phyloP scores from a whole-genome alignment of 495 filamentous ascomycete genomes.

The Aspergillus nanangensis region DNA sequence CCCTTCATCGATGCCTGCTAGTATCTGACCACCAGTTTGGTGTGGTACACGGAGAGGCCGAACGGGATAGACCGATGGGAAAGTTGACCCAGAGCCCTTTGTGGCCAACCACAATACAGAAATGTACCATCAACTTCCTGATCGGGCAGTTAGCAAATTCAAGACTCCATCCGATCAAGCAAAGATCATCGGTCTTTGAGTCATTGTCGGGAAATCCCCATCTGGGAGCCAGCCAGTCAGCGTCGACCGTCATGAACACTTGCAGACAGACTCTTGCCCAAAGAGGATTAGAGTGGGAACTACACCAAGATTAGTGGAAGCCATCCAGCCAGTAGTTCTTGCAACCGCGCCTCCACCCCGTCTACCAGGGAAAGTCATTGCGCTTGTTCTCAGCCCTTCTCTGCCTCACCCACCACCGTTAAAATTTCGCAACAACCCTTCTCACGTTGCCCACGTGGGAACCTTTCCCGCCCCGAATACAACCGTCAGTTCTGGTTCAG shows the following conservation, averaged over 20 bases:
- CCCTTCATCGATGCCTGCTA: too few species aligned
- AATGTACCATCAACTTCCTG: slow-evolving; percentile 7
- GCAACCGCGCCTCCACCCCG: neutral
- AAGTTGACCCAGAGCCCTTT: too few species aligned
- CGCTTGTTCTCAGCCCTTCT: too few species aligned
- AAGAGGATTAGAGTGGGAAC: slow-evolving; percentile 4
- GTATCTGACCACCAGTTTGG: too few species aligned
- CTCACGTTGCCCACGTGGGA: neutral
- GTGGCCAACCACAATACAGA: neutral
- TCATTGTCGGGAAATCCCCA: slow-evolving; percentile 12
- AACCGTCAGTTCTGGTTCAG: slow-evolving; percentile 5
- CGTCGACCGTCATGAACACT: slow-evolving; percentile 3
- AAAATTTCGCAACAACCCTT: neutral
- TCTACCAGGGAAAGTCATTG: too few species aligned
- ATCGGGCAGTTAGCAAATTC: slow-evolving; percentile 4
- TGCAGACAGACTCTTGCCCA: slow-evolving; percentile 9
- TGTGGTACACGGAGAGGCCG: neutral
- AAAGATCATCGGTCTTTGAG: slow-evolving; percentile 12
- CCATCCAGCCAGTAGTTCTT: too few species aligned
- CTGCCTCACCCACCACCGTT: neutral
- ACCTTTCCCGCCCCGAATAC: slow-evolving; percentile 1
- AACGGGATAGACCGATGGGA: neutral
- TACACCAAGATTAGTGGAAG: too few species aligned
- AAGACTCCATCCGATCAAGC: slow-evolving; percentile 8
- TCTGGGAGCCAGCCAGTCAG: slow-evolving; percentile 6